Base-by-base conservation (phyloP, 148 eudicot genomes). In the Silene uniflora region DNA sequence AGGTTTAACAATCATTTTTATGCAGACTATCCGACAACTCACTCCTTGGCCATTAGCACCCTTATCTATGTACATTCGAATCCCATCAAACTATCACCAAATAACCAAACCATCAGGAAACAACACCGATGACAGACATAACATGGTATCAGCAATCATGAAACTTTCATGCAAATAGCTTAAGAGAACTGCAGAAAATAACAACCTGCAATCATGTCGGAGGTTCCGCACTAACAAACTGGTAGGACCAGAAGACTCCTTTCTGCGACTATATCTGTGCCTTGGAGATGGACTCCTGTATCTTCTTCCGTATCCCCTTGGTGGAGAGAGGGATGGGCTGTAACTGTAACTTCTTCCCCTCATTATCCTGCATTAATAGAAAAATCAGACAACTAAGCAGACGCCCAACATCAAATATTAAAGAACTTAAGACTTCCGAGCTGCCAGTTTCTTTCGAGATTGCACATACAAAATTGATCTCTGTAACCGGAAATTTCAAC, bases 271-370 rank as follows among this genome's bases (percentile, higher is more conserved):
- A 35, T 86, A 84, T 22, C 85, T 81, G n/a, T 83, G 87, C 83
- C 89, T 93, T 13, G 97, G 97, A 46, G 89, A 87, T 1, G 97
- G 98, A 83, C 97, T 93, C 76, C 97, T 81, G 46, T 69, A 74
- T 61, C 94, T 82, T 64, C 93, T 79, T 76, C 90, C 83, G 72
- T 86, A 87, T 44, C 88, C 83, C 79, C 92, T 88, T 10, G 87
- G 82, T 61, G 97, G 97, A 16, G 98, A 89, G 17, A 93, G 97
- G 16, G 98, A 89, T 17, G 98, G 97, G 77, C 97, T 93, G 87
- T 91, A 89, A 72, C 93, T 88, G 83, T 93, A 91, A 78, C 94
- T 86, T 83, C 98, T 87, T 67, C 89, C 94, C 76, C 92, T 89
- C 96, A 91, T 89, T 83, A 58, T 42, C 73, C 76, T 69, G 62